Base-by-base conservation (phyloP, 768 basidiomycete genomes). In the Mycena filopes region DNA sequence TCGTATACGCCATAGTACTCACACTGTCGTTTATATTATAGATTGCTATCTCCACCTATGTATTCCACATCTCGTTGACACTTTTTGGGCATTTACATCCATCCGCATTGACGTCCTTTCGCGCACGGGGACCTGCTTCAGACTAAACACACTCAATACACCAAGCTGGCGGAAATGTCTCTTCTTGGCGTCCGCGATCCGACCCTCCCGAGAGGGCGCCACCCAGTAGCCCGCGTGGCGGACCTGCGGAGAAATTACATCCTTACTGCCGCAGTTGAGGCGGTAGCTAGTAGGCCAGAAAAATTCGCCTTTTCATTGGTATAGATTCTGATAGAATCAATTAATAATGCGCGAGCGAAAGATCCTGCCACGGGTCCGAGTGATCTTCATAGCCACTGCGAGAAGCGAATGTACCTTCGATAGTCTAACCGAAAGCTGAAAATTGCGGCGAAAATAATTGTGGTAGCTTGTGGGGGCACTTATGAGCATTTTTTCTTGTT, bases 11-110 rank as follows among this genome's bases (percentile, higher is more conserved):
- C 53, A 54, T 33, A n/a, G n/a, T n/a, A n/a, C n/a, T n/a, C 59
- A 28, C 64, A 69, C 68, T 21, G 25, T 66, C 67, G 55, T 68
- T 68, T 60, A 60, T 40, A 59, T 40, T 60, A 48, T 66, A 69
- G 68, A 65, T 40, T 62, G 64, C 64, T 69, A 54, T 69, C 63
- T 59, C 31, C 48, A 54, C 36, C 54, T 49, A 69, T 60, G 58
- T 65, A 60, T 56, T 60, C 62, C 53, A 50, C 49, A 63, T 63
- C 58, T 67, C 53, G 26, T 18, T 49, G 59, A 61, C 62, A 29
- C 59, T 60, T 58, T 23, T 64, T 60, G 67, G 42, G 62, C 60
- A 61, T 61, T 69, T 65, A 65, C 65, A 43, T 43, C 36, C 45
- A 45, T 53, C 25, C 42, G n/a, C 29, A 31, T 13, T 21, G 54